These are phyloP conservation scores for Calonectria pauciramosa DNA, from an alignment of 2,329 filamentous ascomycete genomes.

Conservation along the genomic window DNA sequence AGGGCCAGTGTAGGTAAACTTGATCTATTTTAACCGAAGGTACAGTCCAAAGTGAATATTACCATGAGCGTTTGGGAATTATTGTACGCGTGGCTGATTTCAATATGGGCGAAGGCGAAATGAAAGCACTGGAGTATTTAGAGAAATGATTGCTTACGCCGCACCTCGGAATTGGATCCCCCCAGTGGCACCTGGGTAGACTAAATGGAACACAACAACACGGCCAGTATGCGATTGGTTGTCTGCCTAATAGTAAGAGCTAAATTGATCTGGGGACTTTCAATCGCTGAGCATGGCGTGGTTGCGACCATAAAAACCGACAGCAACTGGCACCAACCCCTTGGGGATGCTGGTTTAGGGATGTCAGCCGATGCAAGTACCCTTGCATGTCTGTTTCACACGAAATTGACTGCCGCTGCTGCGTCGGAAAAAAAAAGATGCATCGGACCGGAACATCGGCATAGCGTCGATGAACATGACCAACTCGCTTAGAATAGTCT, in stretches of 20 bases:
- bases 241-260: background rate
- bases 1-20: background rate
- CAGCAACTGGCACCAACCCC: background rate
- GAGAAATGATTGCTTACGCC: background rate
- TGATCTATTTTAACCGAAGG: background rate
- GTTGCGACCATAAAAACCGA: background rate
- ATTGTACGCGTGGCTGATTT: background rate
- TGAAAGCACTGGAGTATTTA: background rate
- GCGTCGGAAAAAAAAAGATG: slow-evolving; percentile 2
- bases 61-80: background rate
- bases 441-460: background rate
- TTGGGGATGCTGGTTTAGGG: background rate
- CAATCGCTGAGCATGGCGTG: background rate
- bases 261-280: background rate
- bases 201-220: background rate
- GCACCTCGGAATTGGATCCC: background rate
- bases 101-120: background rate
- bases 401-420: background rate
- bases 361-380: background rate
- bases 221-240: background rate
- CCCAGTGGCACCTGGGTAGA: background rate
- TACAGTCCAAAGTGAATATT: background rate
- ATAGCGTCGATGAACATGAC: background rate
- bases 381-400: slow-evolving; percentile 1
- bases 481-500: background rate